phyloP scores from a whole-genome alignment of 345 rosid genomes.

The Xanthoceras sorbifolium region DNA sequence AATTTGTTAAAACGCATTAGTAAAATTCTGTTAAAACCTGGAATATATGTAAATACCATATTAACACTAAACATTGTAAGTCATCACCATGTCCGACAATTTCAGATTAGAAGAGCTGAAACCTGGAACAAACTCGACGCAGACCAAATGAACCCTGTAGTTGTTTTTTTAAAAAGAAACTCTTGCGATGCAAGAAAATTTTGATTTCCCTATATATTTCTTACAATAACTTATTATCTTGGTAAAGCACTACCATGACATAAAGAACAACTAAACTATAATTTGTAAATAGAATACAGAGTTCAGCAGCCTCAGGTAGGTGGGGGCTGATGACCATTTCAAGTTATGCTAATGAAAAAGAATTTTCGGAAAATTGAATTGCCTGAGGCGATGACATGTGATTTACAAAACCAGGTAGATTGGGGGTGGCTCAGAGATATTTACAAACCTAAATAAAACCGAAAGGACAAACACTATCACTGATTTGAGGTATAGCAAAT shows the following conservation, averaged over 20 bases:
- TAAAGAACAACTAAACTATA: background rate
- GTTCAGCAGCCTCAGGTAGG: background rate
- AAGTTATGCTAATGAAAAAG: background rate
- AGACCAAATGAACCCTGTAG: background rate
- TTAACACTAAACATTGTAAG: no score
- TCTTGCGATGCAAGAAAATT: background rate
- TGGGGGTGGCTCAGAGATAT: conserved; percentile 2
- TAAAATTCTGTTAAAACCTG: background rate
- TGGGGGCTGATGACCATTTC: background rate
- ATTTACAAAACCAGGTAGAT: conserved; percentile 7
- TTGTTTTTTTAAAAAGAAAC: background rate
- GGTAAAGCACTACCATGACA: background rate
- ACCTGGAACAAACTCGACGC: background rate
- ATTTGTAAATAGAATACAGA: background rate
- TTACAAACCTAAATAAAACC: conserved; percentile 14
- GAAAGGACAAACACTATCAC: conserved; percentile 7
- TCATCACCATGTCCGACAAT: no score
- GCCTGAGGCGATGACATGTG: background rate
- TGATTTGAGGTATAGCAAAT: conserved; percentile 24
- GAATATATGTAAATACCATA: no score
- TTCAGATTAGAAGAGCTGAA: no score
- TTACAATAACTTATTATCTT: background rate
- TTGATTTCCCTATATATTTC: conserved; percentile 6
- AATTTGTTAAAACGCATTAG: background rate
- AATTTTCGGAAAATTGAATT: background rate